Evolutionary conservation across 2,329 filamentous ascomycete genomes (phyloP), one percentile per base, ranked within the genome.

Genomic region (Trichoderma sp.): DNA sequence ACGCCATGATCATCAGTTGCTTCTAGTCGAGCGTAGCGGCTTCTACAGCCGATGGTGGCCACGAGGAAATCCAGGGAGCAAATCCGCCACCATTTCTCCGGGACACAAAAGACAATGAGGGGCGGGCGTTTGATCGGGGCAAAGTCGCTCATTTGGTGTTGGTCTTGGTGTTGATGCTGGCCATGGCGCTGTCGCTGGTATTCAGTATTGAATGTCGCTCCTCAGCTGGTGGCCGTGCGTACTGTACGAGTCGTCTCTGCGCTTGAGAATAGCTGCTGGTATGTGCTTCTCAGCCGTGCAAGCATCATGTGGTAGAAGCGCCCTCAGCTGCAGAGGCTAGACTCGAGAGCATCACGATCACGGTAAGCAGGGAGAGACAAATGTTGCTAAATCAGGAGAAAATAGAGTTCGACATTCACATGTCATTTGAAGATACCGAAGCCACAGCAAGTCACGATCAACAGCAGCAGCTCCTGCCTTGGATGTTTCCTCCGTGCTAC

Each of bases 1-100:
- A 26, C 50, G 34, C 50, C 50, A 67, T 62, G 67, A 69, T 69
- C 39, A 69, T 64, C 68, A 57, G 43, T 36, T 70, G 58, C 47
- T 30, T 70, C 39, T 30, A 50, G 43, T 36, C 43, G 15, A 62
- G 20, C 12, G 39, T 53, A 58, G 47, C 20, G 64, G 50, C 47
- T 67, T 36, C 23, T 58, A 34, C 39, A 23, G 50, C 57, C 67
- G 57, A 53, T 61, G 39, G 57, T 62, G 55, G 66, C 57, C 47
- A 55, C 13, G 20, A 43, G 59, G 30, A 30, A 58, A 39, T 34
- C 17, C 15, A 59, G 57, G 66, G 13, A 53, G 47, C 8, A 50
- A 62, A 53, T 15, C 55, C 57, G 57, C 67, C 67, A 69, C 67
- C 28, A 69, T 68, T 32, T 59, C 55, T 61, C 55, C 66, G 66